phyloP scores from a whole-genome alignment of 768 basidiomycete species.

The Phlebiopsis flavidoalba region DNA sequence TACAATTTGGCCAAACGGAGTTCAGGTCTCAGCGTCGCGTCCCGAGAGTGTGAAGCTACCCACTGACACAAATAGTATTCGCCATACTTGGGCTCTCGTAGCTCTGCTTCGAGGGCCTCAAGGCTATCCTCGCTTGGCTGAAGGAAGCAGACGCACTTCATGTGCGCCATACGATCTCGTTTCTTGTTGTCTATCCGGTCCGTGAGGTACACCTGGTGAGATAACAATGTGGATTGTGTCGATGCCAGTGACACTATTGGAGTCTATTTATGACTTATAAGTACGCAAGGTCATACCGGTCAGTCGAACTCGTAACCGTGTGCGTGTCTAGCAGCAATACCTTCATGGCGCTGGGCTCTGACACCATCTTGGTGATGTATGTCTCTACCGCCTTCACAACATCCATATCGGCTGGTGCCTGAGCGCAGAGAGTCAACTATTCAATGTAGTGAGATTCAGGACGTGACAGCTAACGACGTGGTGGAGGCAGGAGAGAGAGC shows the following conservation, averaged over 20 bases:
- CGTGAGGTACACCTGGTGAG: conserved; percentile 96
- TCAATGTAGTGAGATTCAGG: not conserved
- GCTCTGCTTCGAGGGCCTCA: conserved; percentile 75
- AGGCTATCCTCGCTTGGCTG: conserved; percentile 80
- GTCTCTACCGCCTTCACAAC: conserved; percentile 92
- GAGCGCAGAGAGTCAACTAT: not conserved
- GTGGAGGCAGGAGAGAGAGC: not conserved
- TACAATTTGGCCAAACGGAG: conserved; percentile 24
- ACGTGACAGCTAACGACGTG: not conserved
- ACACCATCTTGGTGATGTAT: conserved; percentile 87
- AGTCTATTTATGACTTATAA: conserved; percentile 44
- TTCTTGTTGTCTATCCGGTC: conserved; percentile 95
- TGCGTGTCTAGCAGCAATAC: conserved; percentile 91
- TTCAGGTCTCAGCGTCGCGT: conserved; percentile 1
- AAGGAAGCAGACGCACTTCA: conserved; percentile 96
- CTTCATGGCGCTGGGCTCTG: conserved; percentile 87
- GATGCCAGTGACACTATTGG: conserved; percentile 93
- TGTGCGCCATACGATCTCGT: conserved; percentile 89
- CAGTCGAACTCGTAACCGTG: conserved; percentile 59
- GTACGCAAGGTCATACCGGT: not conserved
- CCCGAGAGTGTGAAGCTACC: conserved; percentile 36
- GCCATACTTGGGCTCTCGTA: conserved; percentile 89
- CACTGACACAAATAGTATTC: conserved; percentile 99
- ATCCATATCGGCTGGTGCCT: conserved; percentile 57
- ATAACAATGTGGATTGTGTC: conserved; percentile 88